Evolutionary conservation across 1,139 yeast species (phyloP).

Genomic region (Saccharomycopsis hybrid): DNA sequence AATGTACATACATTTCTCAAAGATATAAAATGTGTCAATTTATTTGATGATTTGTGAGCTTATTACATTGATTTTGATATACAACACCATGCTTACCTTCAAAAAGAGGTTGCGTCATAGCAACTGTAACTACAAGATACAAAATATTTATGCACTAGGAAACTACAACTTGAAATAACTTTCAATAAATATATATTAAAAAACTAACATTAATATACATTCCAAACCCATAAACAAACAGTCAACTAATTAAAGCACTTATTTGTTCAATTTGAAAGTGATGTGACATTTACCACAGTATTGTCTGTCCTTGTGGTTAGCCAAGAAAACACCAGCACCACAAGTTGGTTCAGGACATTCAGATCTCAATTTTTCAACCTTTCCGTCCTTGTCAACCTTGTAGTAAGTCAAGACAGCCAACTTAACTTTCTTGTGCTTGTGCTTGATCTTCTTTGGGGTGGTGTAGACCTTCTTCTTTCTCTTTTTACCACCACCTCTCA

Average conservation of each 20-base stretch:
- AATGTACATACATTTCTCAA: too few relatives aligned
- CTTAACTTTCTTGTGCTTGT: conserved; percentile 99
- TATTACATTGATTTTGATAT: too few relatives aligned
- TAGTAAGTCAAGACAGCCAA: conserved; percentile 99
- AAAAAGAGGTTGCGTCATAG: too few relatives aligned
- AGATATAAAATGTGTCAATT: too few relatives aligned
- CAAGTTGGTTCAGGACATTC: conserved; percentile 92
- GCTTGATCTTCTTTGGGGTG: conserved; percentile 99
- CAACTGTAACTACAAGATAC: too few relatives aligned
- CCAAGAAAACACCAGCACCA: conserved; percentile 99
- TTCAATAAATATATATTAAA: conserved; percentile 1
- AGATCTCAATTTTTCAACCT: conserved; percentile 98
- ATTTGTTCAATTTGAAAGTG: conserved; percentile 58
- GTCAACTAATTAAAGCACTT: conserved; percentile 3
- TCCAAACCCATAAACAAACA: background rate
- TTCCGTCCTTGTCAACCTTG: conserved; percentile 98
- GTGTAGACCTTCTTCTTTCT: conserved; percentile 99
- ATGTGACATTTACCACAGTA: conserved; percentile 99
- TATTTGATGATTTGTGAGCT: too few relatives aligned
- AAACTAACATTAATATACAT: background rate
- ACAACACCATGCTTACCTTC: too few relatives aligned
- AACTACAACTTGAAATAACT: background rate
- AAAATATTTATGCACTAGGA: background rate
- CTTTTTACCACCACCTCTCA: conserved; percentile 99
- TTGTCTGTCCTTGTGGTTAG: conserved; percentile 97